A percentile compares a stretch with the other conserved stretches of the same genome.
Conservation (phyloP, 495 filamentous ascomycete species). For the Hypoxylon crocopeplum region DNA sequence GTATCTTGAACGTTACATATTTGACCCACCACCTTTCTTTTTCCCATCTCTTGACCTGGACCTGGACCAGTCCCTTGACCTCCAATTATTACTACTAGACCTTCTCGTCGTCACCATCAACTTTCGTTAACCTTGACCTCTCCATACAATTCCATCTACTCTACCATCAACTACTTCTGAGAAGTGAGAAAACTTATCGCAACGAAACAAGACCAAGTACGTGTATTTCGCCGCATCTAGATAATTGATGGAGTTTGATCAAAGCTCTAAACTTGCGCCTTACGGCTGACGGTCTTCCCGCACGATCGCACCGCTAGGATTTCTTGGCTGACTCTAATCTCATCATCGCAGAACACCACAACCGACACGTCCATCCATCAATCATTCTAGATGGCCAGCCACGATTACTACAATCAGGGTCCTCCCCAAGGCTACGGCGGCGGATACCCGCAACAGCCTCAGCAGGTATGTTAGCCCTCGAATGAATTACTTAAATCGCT, state of each 20-base stretch:
- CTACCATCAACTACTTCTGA: background rate
- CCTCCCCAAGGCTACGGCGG: constrained; percentile 47
- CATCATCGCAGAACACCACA: constrained; percentile 20
- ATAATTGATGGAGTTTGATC: background rate
- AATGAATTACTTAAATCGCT: constrained; percentile 13
- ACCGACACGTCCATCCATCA: constrained; percentile 10
- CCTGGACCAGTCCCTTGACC: constrained; percentile 9
- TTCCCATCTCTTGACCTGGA: constrained; percentile 8
- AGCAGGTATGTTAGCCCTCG: constrained; percentile 37
- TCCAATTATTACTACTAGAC: constrained; percentile 18
- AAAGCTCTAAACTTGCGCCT: background rate
- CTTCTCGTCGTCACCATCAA: constrained; percentile 22
- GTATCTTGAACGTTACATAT: no score
- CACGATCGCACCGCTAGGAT: background rate
- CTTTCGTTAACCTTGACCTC: constrained; percentile 1
- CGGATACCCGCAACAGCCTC: constrained; percentile 51
- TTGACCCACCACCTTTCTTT: constrained; percentile 29
- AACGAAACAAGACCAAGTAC: constrained; percentile 1
- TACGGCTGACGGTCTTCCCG: constrained; percentile 5
- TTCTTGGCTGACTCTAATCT: constrained; percentile 24
- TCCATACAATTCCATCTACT: constrained; percentile 3
- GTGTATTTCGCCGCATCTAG: background rate
- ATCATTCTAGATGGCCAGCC: constrained; percentile 50
- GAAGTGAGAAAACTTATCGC: constrained; percentile 4
- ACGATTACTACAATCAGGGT: constrained; percentile 54